Percentiles rank a stretch among this genome's conserved stretches.
phyloP scores from a whole-genome alignment of 1,284 basidiomycete genomes.

The Naganishia cerealis region DNA sequence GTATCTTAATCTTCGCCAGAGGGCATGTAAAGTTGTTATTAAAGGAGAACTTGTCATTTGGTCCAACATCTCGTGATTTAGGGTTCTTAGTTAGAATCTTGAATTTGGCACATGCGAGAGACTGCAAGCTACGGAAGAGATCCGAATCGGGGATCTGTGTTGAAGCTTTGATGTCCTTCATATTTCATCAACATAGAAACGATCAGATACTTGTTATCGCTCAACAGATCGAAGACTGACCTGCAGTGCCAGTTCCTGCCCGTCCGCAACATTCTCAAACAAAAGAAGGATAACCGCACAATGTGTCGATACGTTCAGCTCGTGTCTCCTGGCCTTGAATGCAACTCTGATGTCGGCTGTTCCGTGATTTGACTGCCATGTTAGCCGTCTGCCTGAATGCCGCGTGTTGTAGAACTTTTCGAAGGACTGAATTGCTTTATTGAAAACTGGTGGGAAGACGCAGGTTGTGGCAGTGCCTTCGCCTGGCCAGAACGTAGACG shows the following conservation, averaged over 20 bases:
- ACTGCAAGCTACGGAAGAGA: slow-evolving; percentile 87
- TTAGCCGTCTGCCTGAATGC: slow-evolving; percentile 85
- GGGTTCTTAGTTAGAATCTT: slow-evolving; percentile 91
- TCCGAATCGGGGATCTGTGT: slow-evolving; percentile 76
- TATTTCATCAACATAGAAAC: background rate
- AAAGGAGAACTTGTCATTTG: slow-evolving; percentile 82
- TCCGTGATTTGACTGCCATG: slow-evolving; percentile 91
- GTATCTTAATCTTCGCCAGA: slow-evolving; percentile 90
- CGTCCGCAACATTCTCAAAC: slow-evolving; percentile 72
- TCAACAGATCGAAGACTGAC: slow-evolving; percentile 54
- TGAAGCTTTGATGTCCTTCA: slow-evolving; percentile 59
- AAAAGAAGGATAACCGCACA: slow-evolving; percentile 83
- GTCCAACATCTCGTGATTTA: slow-evolving; percentile 74
- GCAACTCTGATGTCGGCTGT: slow-evolving; percentile 82
- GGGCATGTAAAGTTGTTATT: slow-evolving; percentile 76
- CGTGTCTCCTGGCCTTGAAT: slow-evolving; percentile 80
- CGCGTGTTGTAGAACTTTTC: slow-evolving; percentile 85
- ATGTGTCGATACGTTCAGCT: slow-evolving; percentile 89
- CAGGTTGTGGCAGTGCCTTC: slow-evolving; percentile 63
- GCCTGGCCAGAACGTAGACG: slow-evolving; percentile 87
- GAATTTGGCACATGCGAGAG: slow-evolving; percentile 94
- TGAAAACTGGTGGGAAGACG: slow-evolving; percentile 66
- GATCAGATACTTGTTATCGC: background rate
- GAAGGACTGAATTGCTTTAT: slow-evolving; percentile 70
- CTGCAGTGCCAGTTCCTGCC: slow-evolving; percentile 70